Percentiles rank a stretch among this genome's conserved stretches.
Evolutionary conservation across 495 filamentous ascomycete species (phyloP).

Genomic region (Niebla homalea): DNA sequence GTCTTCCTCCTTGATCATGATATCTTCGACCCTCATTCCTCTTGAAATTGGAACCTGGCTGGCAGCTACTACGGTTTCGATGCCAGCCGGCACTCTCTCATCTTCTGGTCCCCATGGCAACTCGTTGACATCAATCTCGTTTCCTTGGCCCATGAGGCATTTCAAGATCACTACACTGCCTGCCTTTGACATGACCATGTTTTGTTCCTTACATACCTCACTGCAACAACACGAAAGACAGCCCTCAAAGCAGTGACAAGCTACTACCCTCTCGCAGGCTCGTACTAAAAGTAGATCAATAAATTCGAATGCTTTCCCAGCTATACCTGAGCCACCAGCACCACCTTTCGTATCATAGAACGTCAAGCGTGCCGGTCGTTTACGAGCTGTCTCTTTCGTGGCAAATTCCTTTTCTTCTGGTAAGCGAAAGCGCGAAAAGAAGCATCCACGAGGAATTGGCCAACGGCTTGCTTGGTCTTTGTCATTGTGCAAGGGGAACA

Average conservation of each 20-base stretch:
- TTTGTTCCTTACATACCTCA: slow-evolving; percentile 76
- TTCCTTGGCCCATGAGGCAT: slow-evolving; percentile 55
- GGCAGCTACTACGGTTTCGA: slow-evolving; percentile 75
- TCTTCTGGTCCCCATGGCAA: slow-evolving; percentile 73
- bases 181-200: slow-evolving; percentile 87
- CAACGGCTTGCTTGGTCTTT: neutral
- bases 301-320: slow-evolving; percentile 86
- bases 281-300: slow-evolving; percentile 63
- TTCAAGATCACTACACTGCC: slow-evolving; percentile 70
- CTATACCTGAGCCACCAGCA: slow-evolving; percentile 67
- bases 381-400: slow-evolving; percentile 57
- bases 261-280: slow-evolving; percentile 64
- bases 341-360: slow-evolving; percentile 95
- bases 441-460: neutral
- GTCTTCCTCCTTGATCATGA: slow-evolving; percentile 28
- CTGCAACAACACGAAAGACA: slow-evolving; percentile 83
- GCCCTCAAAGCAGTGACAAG: slow-evolving; percentile 57
- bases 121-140: slow-evolving; percentile 60
- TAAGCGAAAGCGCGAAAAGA: neutral
- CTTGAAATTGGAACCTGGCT: slow-evolving; percentile 42
- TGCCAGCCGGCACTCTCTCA: slow-evolving; percentile 47
- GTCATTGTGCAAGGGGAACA: too few relatives aligned
- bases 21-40: slow-evolving; percentile 25
- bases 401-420: slow-evolving; percentile 45
- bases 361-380: slow-evolving; percentile 75